Conservation (phyloP, 148 eudicot species). For the Bassia scoparia region DNA sequence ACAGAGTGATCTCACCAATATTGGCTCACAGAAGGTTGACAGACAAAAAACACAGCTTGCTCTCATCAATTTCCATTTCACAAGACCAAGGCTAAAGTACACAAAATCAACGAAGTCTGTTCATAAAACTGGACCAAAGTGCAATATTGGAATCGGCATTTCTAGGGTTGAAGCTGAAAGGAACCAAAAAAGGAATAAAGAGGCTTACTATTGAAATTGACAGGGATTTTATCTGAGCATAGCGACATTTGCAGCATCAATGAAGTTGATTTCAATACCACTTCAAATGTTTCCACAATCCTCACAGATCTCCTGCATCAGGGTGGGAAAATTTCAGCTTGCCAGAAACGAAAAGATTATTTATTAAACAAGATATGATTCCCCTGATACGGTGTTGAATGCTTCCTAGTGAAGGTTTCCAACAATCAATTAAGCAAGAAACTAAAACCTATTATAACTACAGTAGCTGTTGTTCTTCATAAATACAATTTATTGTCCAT, state of each 20-base stretch:
- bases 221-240: slow-evolving; percentile 50
- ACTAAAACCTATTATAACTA: background rate
- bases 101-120: background rate
- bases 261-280: slow-evolving; percentile 67
- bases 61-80: background rate
- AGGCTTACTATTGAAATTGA: slow-evolving; percentile 73
- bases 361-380: background rate
- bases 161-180: background rate
- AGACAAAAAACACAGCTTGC: background rate
- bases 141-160: background rate
- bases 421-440: background rate
- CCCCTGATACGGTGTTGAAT: background rate
- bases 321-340: background rate
- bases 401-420: background rate
- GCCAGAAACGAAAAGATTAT: background rate
- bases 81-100: background rate
- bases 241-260: slow-evolving; percentile 66
- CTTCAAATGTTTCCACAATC: slow-evolving; percentile 53
- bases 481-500: slow-evolving; percentile 1
- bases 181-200: background rate
- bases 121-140: background rate
- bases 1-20: background rate
- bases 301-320: slow-evolving; percentile 60
- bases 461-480: background rate
- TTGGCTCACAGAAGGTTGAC: background rate